phyloP scores from a whole-genome alignment of 306 rosid genomes.

The Comarum palustre region DNA sequence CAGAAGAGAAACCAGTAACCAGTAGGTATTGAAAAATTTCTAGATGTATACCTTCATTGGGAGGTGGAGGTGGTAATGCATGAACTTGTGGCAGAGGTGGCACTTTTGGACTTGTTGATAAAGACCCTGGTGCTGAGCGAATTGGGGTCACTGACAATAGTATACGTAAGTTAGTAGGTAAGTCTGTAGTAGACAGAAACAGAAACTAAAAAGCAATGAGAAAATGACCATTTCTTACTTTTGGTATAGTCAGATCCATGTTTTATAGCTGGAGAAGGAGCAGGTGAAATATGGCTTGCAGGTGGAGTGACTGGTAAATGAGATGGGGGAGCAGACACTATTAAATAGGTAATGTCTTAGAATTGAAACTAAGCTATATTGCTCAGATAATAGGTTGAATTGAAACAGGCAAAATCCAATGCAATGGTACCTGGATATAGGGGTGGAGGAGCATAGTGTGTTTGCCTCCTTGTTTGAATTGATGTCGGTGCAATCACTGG shows the following conservation, averaged over 20 bases:
- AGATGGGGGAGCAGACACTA: conserved; percentile 49
- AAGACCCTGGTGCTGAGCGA: conserved; percentile 42
- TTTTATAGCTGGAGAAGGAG: conserved; percentile 57
- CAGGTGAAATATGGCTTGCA: conserved; percentile 46
- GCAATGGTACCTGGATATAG: conserved; percentile 46
- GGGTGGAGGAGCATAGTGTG: conserved; percentile 58
- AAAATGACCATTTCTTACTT: conserved; percentile 47
- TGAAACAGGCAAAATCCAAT: conserved; percentile 18
- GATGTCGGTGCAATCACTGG: conserved; percentile 49
- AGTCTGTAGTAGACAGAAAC: conserved; percentile 17
- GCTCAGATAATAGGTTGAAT: background rate
- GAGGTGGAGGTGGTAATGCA: conserved; percentile 94
- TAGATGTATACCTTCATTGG: conserved; percentile 64
- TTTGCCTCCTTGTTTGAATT: conserved; percentile 30
- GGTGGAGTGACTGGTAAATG: conserved; percentile 43
- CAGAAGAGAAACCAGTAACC: conserved; percentile 10
- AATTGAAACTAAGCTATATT: background rate
- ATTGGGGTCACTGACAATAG: conserved; percentile 37
- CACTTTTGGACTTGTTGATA: conserved; percentile 43
- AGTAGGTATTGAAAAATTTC: conserved; percentile 8
- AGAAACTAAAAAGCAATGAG: conserved; percentile 17
- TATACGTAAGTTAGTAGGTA: conserved; percentile 31
- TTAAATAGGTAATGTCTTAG: conserved; percentile 24
- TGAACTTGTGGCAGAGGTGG: conserved; percentile 49
- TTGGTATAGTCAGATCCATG: conserved; percentile 38